phyloP scores from a whole-genome alignment of 2,329 filamentous ascomycete genomes.

The Beauveria sp. region DNA sequence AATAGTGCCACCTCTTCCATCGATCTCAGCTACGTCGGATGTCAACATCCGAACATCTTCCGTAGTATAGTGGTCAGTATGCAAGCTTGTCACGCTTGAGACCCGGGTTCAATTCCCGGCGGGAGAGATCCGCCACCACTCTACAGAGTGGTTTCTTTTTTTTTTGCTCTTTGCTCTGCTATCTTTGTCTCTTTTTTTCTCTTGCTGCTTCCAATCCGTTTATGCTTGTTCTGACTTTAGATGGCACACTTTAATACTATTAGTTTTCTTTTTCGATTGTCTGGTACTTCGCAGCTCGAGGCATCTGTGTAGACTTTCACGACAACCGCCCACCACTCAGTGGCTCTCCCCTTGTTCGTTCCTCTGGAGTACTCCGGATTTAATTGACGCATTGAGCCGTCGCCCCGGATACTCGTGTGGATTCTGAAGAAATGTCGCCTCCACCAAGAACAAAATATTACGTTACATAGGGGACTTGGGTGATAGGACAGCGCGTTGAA shows the following conservation, averaged over 20 bases:
- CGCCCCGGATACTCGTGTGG: background rate
- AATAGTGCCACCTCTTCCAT: background rate
- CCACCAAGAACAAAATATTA: background rate
- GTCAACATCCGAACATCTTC: constrained; percentile 7
- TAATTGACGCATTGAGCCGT: background rate
- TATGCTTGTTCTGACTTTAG: too few species aligned
- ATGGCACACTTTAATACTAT: too few species aligned
- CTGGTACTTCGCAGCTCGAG: too few species aligned
- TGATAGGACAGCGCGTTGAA: too few species aligned
- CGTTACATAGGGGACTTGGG: background rate
- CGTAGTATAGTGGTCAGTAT: constrained; percentile 6
- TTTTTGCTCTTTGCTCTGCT: background rate
- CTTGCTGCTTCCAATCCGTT: too few species aligned
- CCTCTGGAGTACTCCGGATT: background rate
- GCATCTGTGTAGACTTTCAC: background rate
- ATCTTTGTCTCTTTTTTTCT: too few species aligned
- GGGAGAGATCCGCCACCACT: constrained; percentile 9
- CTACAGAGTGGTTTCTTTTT: background rate
- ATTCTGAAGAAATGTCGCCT: background rate
- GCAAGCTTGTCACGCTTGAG: constrained; percentile 5
- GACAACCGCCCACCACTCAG: background rate
- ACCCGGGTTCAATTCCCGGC: constrained; percentile 4
- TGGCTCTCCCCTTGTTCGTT: background rate
- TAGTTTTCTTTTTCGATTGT: too few species aligned
- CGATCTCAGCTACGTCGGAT: constrained; percentile 9